phyloP scores from a whole-genome alignment of 2,329 filamentous ascomycete genomes.

The Sporothrix sp. region DNA sequence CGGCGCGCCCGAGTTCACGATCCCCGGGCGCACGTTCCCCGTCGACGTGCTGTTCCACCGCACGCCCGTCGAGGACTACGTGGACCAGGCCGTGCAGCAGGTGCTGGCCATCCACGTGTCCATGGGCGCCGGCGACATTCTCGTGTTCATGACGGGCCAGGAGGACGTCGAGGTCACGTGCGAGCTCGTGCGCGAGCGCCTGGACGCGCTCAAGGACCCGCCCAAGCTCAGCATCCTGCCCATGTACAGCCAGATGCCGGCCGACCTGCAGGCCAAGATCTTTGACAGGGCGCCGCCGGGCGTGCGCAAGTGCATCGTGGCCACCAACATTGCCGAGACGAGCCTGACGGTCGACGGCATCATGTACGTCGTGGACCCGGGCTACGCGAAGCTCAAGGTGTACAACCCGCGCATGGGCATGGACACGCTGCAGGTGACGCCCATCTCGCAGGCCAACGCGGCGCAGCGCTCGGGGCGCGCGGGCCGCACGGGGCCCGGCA shows the following conservation, averaged over 20 bases:
- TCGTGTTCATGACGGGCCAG: constrained; percentile 99
- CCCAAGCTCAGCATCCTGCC: constrained; percentile 90
- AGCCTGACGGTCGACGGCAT: constrained; percentile 97
- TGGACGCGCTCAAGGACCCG: constrained; percentile 85
- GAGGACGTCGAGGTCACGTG: constrained; percentile 98
- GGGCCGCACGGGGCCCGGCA: constrained; percentile 87
- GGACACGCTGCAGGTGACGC: constrained; percentile 96
- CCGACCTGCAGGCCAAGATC: constrained; percentile 93
- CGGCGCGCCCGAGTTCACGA: constrained; percentile 90
- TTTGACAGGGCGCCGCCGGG: constrained; percentile 86
- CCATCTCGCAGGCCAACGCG: constrained; percentile 92
- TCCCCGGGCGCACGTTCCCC: constrained; percentile 91
- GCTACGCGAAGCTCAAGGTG: constrained; percentile 95
- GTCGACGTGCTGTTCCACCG: constrained; percentile 94
- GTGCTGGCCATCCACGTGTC: constrained; percentile 93
- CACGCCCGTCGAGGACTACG: constrained; percentile 93
- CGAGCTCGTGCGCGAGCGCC: constrained; percentile 77
- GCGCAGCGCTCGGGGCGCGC: constrained; percentile 89
- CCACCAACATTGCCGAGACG: constrained; percentile 97
- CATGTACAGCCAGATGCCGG: constrained; percentile 99
- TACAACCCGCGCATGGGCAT: constrained; percentile 99
- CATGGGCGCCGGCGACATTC: constrained; percentile 82
- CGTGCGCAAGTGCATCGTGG: constrained; percentile 93
- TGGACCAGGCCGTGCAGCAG: constrained; percentile 93
- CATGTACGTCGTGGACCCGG: constrained; percentile 96